Base-by-base conservation (phyloP, 179 eudicot genomes). In the Drosera spatulata region DNA sequence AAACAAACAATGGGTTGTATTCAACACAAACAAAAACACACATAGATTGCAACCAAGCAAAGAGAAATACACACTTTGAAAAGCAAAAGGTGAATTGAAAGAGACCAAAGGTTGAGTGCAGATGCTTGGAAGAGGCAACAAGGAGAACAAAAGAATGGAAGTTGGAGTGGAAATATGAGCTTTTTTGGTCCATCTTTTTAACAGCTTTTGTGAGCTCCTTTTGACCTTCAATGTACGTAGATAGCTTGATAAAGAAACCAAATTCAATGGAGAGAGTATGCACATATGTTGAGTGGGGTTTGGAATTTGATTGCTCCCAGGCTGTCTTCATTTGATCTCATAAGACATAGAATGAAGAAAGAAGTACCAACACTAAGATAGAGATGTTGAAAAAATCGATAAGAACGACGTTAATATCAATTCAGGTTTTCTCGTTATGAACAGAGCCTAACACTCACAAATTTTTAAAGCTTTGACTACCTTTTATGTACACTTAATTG, bases 271-370 rank as follows among this genome's bases (percentile, higher is more conserved):
- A 49, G 77, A 65, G 51, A 66, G 69, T 61, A 60, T 55, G 71
- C 54, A 57, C 71, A 76, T 72, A 71, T 73, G 71, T 68, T 49
- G 63, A 62, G 77, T 79, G 88, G 86, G 80, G 79, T n/a, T 69
- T 75, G 67, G 71, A 56, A 73, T 71, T 82, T 81, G 87, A 84
- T 79, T 82, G 65, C 81, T 81, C 83, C 85, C 96, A 88, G 83
- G 66, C 87, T 88, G 96, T 81, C 82, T 52, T 78, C 69, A 71
- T 55, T 57, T 66, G 75, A 64, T 63, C 59, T 45, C 67, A 44
- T 46, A 55, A 50, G 57, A 62, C 42, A n/a, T n/a, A n/a, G n/a
- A n/a, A n/a, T n/a, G n/a, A 9, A 59, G 68, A 40, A 55, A 4
- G 56, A 53, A 38, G 9, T 62, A 57, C 66, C 6, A 48, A 54